Base-by-base conservation (phyloP, 2,329 filamentous ascomycete genomes). In the Rhynchosporium secalis region DNA sequence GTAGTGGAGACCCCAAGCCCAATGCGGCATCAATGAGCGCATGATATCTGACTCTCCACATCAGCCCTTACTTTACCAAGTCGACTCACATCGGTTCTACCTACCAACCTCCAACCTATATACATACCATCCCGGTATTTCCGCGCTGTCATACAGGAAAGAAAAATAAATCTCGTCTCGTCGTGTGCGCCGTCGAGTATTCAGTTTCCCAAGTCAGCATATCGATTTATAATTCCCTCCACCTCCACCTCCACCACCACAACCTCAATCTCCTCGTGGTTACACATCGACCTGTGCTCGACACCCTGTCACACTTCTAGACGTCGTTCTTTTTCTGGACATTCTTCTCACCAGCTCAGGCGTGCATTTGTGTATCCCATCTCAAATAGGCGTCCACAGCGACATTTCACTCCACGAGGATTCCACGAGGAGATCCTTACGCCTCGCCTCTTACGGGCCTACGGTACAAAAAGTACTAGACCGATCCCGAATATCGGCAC, bases 21-120 rank as follows among this genome's bases (percentile, higher is more conserved):
- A 57, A 57, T 57, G 20, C 41, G 36, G 38, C 55, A 20, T 57
- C 55, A 45, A 57, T 57, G 55, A 57, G 31, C 55, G 55, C 55
- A 57, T 57, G 55, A 57, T 46, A 47, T 8, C 20, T 26, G 20
- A 13, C 36, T 31, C 13, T 15, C 15, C 41, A n/a, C 36, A 8
- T 55, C 54, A 8, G 13, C 40, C 15, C 29, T 33, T 28, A 10
- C 48, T n/a, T 20, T 10, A 4, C 31, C 15, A 40, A 8, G 3
- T 26, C 6, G 9, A 10, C 40, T 33, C 20, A 36, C n/a, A 2
- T 41, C 40, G 15, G 1, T 15, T 41, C 8, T 12, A 9, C 12
- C 20, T n/a, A 43, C 13, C 41, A 8, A 15, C 40, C 12, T 15
- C 10, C 40, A 43, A 10, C 40, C 40, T 43, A 4, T 1, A 10